A percentile compares a stretch with the other conserved stretches of the same genome.
These are phyloP conservation scores for Colletotrichum sp. DNA, from an alignment of 2,329 filamentous ascomycete genomes.

Conservation along the genomic window DNA sequence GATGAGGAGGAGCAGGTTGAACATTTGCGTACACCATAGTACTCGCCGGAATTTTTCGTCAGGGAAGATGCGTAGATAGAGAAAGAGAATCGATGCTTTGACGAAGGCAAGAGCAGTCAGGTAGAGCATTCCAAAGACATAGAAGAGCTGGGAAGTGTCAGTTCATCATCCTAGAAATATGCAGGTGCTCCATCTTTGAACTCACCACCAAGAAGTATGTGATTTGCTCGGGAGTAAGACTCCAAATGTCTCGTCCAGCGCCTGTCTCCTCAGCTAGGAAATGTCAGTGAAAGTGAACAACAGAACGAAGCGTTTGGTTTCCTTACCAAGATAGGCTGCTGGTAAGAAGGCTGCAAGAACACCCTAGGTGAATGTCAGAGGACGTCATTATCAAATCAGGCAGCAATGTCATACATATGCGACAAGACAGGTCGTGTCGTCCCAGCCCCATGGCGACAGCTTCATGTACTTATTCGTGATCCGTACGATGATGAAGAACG, in stretches of 20 bases:
- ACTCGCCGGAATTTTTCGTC: slow-evolving; percentile 25
- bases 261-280: not conserved
- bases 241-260: slow-evolving; percentile 27
- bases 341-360: not conserved
- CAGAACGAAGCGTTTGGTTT: not conserved
- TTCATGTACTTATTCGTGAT: slow-evolving; percentile 10
- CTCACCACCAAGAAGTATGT: slow-evolving; percentile 2
- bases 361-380: not conserved
- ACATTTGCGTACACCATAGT: slow-evolving; percentile 23
- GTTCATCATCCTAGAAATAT: slow-evolving; percentile 20
- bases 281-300: not conserved
- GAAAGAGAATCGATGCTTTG: slow-evolving; percentile 39
- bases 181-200: not conserved
- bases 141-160: slow-evolving; percentile 34
- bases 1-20: slow-evolving; percentile 3
- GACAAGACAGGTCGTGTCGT: slow-evolving; percentile 4
- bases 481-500: not conserved
- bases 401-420: not conserved
- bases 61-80: slow-evolving; percentile 42
- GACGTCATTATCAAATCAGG: no score
- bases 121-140: slow-evolving; percentile 37
- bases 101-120: slow-evolving; percentile 34
- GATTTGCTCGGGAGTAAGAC: slow-evolving; percentile 29
- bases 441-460: slow-evolving; percentile 11
- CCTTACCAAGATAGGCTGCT: not conserved